Conservation (phyloP, 495 filamentous ascomycete genomes). For the Penicillium pulvis region DNA sequence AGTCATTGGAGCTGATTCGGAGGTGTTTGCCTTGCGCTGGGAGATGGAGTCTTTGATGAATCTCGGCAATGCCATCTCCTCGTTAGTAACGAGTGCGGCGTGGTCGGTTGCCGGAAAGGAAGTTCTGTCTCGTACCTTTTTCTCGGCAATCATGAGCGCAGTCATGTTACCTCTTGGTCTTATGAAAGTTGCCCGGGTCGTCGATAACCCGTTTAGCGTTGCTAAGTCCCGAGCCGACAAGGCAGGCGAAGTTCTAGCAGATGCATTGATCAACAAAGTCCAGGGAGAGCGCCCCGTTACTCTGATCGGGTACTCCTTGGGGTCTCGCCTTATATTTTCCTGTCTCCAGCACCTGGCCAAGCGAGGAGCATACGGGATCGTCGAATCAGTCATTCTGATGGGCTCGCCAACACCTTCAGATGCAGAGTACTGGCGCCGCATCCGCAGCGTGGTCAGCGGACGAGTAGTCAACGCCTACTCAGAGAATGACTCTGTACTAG, state of each 20-base stretch:
- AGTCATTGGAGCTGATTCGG: slow-evolving; percentile 65
- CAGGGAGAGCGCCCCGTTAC: slow-evolving; percentile 90
- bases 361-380: slow-evolving; percentile 77
- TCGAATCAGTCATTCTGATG: slow-evolving; percentile 84
- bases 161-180: slow-evolving; percentile 77
- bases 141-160: slow-evolving; percentile 67
- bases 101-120: slow-evolving; percentile 78
- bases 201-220: slow-evolving; percentile 89
- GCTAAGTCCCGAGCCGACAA: slow-evolving; percentile 84
- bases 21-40: slow-evolving; percentile 84
- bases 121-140: slow-evolving; percentile 76
- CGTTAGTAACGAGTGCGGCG: slow-evolving; percentile 72
- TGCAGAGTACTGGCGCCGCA: slow-evolving; percentile 62
- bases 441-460: slow-evolving; percentile 72
- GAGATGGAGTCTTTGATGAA: slow-evolving; percentile 77
- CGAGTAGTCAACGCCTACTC: slow-evolving; percentile 78
- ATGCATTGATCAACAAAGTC: slow-evolving; percentile 82
- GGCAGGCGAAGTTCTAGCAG: slow-evolving; percentile 80
- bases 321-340: slow-evolving; percentile 82
- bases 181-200: slow-evolving; percentile 74
- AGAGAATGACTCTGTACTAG: slow-evolving; percentile 75
- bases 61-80: slow-evolving; percentile 72
- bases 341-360: slow-evolving; percentile 78
- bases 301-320: slow-evolving; percentile 87
- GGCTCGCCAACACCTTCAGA: slow-evolving; percentile 77